phyloP scores from a whole-genome alignment of 306 rosid species.

The Prunus fruticosa region DNA sequence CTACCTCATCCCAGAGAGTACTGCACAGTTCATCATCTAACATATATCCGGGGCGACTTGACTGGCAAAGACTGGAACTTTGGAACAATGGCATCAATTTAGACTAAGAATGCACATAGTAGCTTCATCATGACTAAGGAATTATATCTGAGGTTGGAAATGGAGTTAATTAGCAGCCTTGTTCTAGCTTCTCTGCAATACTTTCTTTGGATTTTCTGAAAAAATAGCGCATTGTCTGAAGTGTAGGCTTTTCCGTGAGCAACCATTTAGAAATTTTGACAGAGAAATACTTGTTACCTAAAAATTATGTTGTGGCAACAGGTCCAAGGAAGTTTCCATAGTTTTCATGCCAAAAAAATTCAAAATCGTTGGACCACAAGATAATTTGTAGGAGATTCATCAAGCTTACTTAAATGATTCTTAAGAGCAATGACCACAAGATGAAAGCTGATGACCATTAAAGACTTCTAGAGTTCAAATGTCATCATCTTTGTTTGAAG shows the following conservation, averaged over 20 bases:
- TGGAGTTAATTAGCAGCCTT: neutral
- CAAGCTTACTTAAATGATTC: neutral
- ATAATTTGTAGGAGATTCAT: neutral
- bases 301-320: neutral
- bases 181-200: conserved; percentile 4
- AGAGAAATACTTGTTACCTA: neutral
- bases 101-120: neutral
- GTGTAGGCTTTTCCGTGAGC: neutral
- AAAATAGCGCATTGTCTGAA: neutral
- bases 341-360: neutral
- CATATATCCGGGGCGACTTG: neutral
- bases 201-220: neutral
- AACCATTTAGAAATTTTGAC: neutral
- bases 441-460: neutral
- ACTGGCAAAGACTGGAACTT: neutral
- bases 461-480: neutral
- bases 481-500: neutral
- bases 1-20: conserved; percentile 1
- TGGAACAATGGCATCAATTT: neutral
- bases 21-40: conserved; percentile 1
- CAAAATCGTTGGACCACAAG: neutral
- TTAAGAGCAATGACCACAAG: neutral
- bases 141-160: neutral
- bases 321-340: neutral
- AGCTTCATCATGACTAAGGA: neutral